A percentile compares a stretch with the other conserved stretches of the same genome.
Conservation (phyloP, 805 yeast species). For the Jamesozyma rosinii region DNA sequence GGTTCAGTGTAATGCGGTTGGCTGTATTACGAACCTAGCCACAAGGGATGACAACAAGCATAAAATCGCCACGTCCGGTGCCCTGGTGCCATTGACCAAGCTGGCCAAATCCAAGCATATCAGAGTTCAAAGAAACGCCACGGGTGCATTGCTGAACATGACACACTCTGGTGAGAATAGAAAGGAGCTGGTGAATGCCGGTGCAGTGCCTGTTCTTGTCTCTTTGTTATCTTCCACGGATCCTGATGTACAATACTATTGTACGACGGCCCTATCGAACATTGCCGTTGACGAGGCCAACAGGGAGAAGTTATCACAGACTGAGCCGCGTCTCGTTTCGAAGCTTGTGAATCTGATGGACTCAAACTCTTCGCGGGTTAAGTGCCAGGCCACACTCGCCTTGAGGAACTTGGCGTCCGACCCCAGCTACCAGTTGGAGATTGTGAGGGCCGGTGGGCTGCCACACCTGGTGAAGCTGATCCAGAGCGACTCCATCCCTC, state of each 20-base stretch:
- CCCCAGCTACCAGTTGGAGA: constrained; percentile 89
- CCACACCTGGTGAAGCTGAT: constrained; percentile 85
- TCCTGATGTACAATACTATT: constrained; percentile 95
- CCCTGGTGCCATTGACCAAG: constrained; percentile 86
- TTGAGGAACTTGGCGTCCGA: constrained; percentile 93
- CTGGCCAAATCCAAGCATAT: constrained; percentile 89
- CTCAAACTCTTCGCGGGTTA: constrained; percentile 86
- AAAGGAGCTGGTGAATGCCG: constrained; percentile 92
- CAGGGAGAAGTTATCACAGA: constrained; percentile 76
- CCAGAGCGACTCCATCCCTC: constrained; percentile 82
- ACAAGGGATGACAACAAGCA: constrained; percentile 96
- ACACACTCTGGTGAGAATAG: constrained; percentile 95
- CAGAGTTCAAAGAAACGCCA: constrained; percentile 95
- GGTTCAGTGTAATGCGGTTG: constrained; percentile 98
- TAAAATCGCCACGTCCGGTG: constrained; percentile 93
- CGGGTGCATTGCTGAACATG: constrained; percentile 96
- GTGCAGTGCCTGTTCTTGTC: constrained; percentile 94
- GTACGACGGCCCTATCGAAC: constrained; percentile 93
- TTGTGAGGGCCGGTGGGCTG: constrained; percentile 90
- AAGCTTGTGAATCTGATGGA: constrained; percentile 88
- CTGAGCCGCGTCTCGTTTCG: constrained; percentile 85
- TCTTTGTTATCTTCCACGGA: constrained; percentile 76
- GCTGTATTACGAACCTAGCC: constrained; percentile 95
- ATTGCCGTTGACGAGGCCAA: constrained; percentile 94
- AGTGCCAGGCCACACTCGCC: constrained; percentile 96